Evolutionary conservation across 1,284 basidiomycete genomes (phyloP), one percentile per base, ranked within the genome.

Genomic region (Stygiomarasmius scandens): DNA sequence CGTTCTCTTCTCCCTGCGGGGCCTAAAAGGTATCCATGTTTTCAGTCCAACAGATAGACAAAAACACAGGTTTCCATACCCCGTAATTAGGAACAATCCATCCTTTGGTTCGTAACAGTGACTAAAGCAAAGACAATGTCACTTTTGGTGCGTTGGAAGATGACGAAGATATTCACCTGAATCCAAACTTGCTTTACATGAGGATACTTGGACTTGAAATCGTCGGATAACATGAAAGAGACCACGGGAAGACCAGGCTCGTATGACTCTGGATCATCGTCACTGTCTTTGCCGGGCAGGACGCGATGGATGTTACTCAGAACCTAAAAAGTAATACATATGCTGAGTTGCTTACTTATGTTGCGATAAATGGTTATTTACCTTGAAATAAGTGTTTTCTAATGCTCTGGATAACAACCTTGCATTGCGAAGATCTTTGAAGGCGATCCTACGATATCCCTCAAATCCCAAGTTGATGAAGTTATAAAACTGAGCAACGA

Each of bases 401-500:
- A 92, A 75, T 0, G 90, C 89, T 36, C 83, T 78, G 2, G 85
- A 83, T 32, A 91, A 75, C 59, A 89, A 69, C 27, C 89, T 79
- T 1, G 84, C 81, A 59, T 90, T 90, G 60, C 79, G 72, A 16
- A 90, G 74, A 66, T 90, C 84, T 68, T 77, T 79, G 72, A 80
- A 52, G 55, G 84, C 79, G 65, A 85, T 78, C 11, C 56, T 56
- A 49, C 74, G 71, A 69, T 82, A 85, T 3, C 82, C 83, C 32
- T 76, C 71, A 43, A 75, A 77, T 20, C 82, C 83, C 47, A 87
- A 78, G 64, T 86, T 84, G 53, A 87, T 69, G 73, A 86, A 84
- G 67, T 87, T 89, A 77, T 84, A 91, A 80, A 88, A 85, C 68
- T 89, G 87, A 1, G 78, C 83, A 36, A 90, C 76, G 62, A 90